A percentile compares a stretch with the other conserved stretches of the same genome.
Evolutionary conservation across 2,329 filamentous ascomycete genomes (phyloP).

Genomic region (Exophiala calicioides): DNA sequence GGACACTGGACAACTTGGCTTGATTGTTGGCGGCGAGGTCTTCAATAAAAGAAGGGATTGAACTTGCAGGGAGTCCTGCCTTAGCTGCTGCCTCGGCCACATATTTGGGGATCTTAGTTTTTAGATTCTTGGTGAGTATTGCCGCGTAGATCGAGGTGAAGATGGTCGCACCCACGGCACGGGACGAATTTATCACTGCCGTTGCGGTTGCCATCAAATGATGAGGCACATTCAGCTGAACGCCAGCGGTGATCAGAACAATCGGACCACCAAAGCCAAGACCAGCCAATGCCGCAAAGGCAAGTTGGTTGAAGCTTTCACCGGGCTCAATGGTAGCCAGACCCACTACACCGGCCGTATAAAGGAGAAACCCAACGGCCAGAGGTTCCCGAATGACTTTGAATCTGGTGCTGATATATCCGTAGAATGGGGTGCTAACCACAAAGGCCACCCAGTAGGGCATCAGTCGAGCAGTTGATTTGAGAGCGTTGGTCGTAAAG

Average conservation of each 20-base stretch:
- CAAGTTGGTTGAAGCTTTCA: slow-evolving; percentile 3
- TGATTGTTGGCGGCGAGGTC: slow-evolving; percentile 19
- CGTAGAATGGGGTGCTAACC: slow-evolving; percentile 10
- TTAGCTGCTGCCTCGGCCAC: slow-evolving; percentile 8
- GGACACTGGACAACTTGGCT: background rate
- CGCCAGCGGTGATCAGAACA: slow-evolving; percentile 15
- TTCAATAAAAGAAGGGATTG: slow-evolving; percentile 11
- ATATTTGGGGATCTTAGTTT: slow-evolving; percentile 11
- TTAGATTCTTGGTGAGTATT: slow-evolving; percentile 7
- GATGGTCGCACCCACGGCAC: slow-evolving; percentile 12
- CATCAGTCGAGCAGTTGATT: slow-evolving; percentile 6
- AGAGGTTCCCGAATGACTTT: slow-evolving; percentile 13
- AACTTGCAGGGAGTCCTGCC: slow-evolving; percentile 10
- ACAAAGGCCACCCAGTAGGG: slow-evolving; percentile 12
- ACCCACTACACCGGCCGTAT: slow-evolving; percentile 15
- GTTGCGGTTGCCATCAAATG: slow-evolving; percentile 20
- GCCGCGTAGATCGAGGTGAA: slow-evolving; percentile 14
- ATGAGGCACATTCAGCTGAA: slow-evolving; percentile 19
- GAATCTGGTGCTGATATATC: slow-evolving; percentile 9
- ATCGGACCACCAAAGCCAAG: slow-evolving; percentile 15
- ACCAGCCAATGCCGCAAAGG: slow-evolving; percentile 7
- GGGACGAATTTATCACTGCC: slow-evolving; percentile 12
- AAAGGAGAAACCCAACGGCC: slow-evolving; percentile 13
- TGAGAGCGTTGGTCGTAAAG: slow-evolving; percentile 15
- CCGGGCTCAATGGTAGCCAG: slow-evolving; percentile 18